Evolutionary conservation across 257 asterid species (phyloP).

Genomic region (Solanum neorickii): DNA sequence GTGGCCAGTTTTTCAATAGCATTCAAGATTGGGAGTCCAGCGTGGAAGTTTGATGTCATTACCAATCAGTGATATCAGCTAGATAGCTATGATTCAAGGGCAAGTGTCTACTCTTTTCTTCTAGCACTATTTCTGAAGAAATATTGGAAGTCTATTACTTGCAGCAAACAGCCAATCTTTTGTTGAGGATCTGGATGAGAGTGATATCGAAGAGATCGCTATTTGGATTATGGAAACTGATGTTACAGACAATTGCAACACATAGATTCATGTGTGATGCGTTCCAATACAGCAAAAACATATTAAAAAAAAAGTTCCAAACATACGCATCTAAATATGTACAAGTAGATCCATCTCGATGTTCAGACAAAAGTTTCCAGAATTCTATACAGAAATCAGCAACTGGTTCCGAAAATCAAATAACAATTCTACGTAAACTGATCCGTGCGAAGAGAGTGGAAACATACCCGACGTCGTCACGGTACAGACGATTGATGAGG

Average conservation of each 20-base stretch:
- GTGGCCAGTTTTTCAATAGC: background rate
- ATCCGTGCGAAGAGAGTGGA: background rate
- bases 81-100: background rate
- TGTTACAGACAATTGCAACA: background rate
- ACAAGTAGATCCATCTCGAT: background rate
- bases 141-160: background rate
- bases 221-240: background rate
- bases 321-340: background rate
- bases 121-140: background rate
- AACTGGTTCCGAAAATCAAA: background rate
- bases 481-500: constrained; percentile 97
- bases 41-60: background rate
- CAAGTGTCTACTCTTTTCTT: background rate
- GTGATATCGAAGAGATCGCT: background rate
- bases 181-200: background rate
- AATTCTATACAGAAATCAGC: background rate
- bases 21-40: background rate
- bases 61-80: background rate
- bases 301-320: background rate
- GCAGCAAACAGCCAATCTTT: background rate
- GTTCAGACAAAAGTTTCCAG: background rate
- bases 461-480: constrained; percentile 92
- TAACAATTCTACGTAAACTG: background rate
- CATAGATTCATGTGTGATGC: background rate
- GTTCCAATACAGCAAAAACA: background rate